Conservation (phyloP, 1,284 basidiomycete species). For the Ustilago sp. region DNA sequence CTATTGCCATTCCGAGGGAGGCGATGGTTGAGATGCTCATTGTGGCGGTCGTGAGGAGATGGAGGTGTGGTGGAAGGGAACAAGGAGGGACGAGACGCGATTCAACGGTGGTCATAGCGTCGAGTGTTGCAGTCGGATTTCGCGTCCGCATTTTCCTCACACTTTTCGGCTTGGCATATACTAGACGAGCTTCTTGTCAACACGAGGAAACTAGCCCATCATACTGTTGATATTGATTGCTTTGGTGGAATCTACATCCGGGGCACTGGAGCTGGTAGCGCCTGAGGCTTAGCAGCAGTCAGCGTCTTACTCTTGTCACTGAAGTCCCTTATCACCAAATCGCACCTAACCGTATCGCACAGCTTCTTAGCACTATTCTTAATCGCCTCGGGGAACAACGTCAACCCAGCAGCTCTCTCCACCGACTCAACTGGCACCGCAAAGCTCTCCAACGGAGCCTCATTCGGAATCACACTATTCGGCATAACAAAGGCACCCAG, state of each 20-base stretch:
- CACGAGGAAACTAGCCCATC: background rate
- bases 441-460: constrained; percentile 62
- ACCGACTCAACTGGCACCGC: constrained; percentile 80
- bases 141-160: background rate
- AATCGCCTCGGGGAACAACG: constrained; percentile 85
- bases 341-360: constrained; percentile 73
- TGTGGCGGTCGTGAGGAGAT: background rate
- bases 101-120: background rate
- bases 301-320: constrained; percentile 45
- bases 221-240: background rate
- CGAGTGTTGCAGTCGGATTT: background rate
- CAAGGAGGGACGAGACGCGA: background rate
- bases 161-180: background rate
- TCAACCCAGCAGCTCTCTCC: constrained; percentile 89
- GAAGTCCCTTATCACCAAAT: constrained; percentile 65
- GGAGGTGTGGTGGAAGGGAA: background rate
- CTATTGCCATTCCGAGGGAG: constrained; percentile 53
- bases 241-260: constrained; percentile 12
- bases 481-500: constrained; percentile 67
- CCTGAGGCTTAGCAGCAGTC: constrained; percentile 20
- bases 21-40: constrained; percentile 46
- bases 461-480: constrained; percentile 67
- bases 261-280: constrained; percentile 18
- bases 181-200: background rate
- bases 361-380: constrained; percentile 86